Conservation (phyloP, 2,329 filamentous ascomycete species). For the Huntiella abstrusa region DNA sequence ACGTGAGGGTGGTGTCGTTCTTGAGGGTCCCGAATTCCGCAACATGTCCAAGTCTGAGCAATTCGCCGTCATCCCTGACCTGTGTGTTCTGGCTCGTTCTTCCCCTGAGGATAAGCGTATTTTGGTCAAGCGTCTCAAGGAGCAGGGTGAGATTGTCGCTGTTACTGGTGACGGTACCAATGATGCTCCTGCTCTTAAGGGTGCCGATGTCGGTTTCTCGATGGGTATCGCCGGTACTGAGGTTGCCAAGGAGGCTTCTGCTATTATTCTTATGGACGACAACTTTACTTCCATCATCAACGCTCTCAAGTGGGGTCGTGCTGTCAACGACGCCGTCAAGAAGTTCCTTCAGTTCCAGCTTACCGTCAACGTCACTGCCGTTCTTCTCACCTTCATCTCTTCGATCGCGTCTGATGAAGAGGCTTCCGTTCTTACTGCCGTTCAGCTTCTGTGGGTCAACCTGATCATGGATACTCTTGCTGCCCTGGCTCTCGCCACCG, state of each 20-base stretch:
- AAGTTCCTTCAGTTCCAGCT: slow-evolving; percentile 62
- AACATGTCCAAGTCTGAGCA: slow-evolving; percentile 49
- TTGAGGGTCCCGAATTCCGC: slow-evolving; percentile 64
- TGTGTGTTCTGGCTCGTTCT: slow-evolving; percentile 55
- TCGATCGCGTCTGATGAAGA: slow-evolving; percentile 54
- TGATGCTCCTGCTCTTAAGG: slow-evolving; percentile 63
- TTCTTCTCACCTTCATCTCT: slow-evolving; percentile 71
- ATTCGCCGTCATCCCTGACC: slow-evolving; percentile 45
- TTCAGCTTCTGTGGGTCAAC: slow-evolving; percentile 91
- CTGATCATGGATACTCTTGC: slow-evolving; percentile 95
- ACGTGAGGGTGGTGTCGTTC: slow-evolving; percentile 45
- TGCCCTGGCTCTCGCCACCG: slow-evolving; percentile 71
- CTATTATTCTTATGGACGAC: slow-evolving; percentile 75
- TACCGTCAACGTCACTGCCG: slow-evolving; percentile 82
- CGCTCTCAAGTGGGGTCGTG: slow-evolving; percentile 62
- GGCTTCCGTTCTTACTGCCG: slow-evolving; percentile 62
- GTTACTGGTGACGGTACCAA: slow-evolving; percentile 75
- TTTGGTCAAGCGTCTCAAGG: slow-evolving; percentile 51
- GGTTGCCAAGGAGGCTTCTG: slow-evolving; percentile 69
- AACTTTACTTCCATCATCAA: slow-evolving; percentile 78
- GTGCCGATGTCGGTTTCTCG: slow-evolving; percentile 66
- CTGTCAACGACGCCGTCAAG: slow-evolving; percentile 61
- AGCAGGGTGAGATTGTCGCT: slow-evolving; percentile 57
- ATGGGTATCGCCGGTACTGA: slow-evolving; percentile 75
- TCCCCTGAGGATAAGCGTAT: slow-evolving; percentile 62